Conservation (phyloP, 2,329 filamentous ascomycete genomes). For the Cyphellophora attinorum region DNA sequence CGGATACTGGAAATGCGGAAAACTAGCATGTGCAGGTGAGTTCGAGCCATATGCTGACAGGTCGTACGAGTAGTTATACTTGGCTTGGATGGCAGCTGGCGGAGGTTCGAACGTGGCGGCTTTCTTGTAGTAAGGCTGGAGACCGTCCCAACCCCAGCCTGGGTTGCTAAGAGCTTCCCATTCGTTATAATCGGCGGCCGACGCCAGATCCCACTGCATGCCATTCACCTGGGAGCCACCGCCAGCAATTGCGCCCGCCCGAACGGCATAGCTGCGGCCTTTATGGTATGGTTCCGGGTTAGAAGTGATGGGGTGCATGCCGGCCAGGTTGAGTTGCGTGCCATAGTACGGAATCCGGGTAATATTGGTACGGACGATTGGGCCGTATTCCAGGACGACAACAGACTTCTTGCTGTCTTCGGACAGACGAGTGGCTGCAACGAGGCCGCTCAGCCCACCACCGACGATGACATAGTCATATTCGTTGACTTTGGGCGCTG, state of each 20-base stretch:
- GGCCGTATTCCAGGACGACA: slow-evolving; percentile 15
- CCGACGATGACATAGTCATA: slow-evolving; percentile 25
- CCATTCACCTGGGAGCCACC: slow-evolving; percentile 31
- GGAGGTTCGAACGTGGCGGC: slow-evolving; percentile 31
- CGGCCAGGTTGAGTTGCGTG: slow-evolving; percentile 14
- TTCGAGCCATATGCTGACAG: slow-evolving; percentile 29
- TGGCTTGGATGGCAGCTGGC: slow-evolving; percentile 20
- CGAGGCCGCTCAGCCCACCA: slow-evolving; percentile 22
- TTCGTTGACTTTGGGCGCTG: too few relatives aligned
- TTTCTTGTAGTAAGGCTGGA: slow-evolving; percentile 40
- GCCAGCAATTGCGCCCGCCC: slow-evolving; percentile 27
- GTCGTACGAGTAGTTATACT: slow-evolving; percentile 31
- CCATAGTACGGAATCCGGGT: slow-evolving; percentile 9
- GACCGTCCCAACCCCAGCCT: slow-evolving; percentile 30
- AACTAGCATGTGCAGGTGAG: slow-evolving; percentile 41
- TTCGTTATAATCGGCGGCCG: slow-evolving; percentile 27
- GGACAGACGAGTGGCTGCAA: slow-evolving; percentile 18
- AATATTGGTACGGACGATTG: slow-evolving; percentile 13
- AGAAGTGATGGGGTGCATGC: slow-evolving; percentile 23
- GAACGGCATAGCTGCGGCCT: slow-evolving; percentile 19
- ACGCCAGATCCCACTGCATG: slow-evolving; percentile 13
- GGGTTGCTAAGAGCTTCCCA: slow-evolving; percentile 33
- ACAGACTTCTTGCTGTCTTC: slow-evolving; percentile 13
- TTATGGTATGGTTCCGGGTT: slow-evolving; percentile 21
- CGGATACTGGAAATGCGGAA: slow-evolving; percentile 25